phyloP scores from a whole-genome alignment of 306 rosid species.

The Echinosophora koreensis region DNA sequence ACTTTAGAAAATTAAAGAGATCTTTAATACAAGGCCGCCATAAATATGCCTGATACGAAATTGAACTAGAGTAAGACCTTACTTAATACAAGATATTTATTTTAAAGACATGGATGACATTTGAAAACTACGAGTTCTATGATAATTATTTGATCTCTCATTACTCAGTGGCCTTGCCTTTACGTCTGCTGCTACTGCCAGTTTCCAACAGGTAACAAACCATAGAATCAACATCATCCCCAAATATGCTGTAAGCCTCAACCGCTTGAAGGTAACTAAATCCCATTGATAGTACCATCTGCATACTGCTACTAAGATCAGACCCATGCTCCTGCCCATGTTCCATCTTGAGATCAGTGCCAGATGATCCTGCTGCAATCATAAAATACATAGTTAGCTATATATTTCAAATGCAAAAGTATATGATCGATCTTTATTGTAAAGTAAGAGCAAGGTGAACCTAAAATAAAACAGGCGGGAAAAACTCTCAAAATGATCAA shows the following conservation, averaged over 20 bases:
- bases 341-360: slow-evolving; percentile 59
- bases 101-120: neutral
- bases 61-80: neutral
- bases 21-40: neutral
- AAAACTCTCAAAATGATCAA: neutral
- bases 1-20: neutral
- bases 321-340: slow-evolving; percentile 56
- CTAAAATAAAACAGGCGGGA: neutral
- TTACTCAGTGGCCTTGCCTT: slow-evolving; percentile 95
- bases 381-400: slow-evolving; percentile 32
- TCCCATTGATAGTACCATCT: slow-evolving; percentile 83
- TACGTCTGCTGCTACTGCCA: slow-evolving; percentile 77
- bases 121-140: slow-evolving; percentile 3
- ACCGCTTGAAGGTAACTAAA: slow-evolving; percentile 85
- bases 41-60: slow-evolving; percentile 21
- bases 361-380: slow-evolving; percentile 63
- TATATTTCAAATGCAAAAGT: neutral
- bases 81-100: slow-evolving; percentile 30
- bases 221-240: slow-evolving; percentile 96
- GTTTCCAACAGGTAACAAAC: slow-evolving; percentile 87
- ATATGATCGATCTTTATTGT: neutral
- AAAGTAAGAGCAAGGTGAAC: neutral
- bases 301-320: slow-evolving; percentile 72
- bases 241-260: slow-evolving; percentile 92
- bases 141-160: neutral